Evolutionary conservation across 164 flowering plant species (phyloP).

Genomic region (Chimonanthus praecox): DNA sequence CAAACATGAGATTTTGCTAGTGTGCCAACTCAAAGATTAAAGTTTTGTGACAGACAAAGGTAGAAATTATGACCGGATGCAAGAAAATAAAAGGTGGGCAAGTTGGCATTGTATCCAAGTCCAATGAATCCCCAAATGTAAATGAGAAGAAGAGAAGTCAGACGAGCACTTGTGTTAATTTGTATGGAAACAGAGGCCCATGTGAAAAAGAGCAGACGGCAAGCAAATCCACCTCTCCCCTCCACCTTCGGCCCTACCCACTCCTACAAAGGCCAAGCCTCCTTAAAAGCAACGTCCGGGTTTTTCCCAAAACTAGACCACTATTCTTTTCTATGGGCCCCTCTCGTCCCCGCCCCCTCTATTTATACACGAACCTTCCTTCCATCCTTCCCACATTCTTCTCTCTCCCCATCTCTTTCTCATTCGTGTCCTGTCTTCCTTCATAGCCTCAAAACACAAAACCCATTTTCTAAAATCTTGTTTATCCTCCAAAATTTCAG

Average conservation of each 20-base stretch:
- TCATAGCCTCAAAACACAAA: background rate
- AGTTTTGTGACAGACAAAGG: too few species aligned
- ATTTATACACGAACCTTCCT: slow-evolving; percentile 32
- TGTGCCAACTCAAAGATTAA: too few species aligned
- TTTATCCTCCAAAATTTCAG: background rate
- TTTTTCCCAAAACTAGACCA: background rate
- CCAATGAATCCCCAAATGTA: too few species aligned
- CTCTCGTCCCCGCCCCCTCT: background rate
- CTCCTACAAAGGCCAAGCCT: background rate
- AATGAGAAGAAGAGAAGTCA: too few species aligned
- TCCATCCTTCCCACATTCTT: slow-evolving; percentile 13
- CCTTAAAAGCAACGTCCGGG: background rate
- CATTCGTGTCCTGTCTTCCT: slow-evolving; percentile 2
- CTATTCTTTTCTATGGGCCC: background rate
- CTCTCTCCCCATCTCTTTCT: slow-evolving; percentile 17
- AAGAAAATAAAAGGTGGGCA: too few species aligned
- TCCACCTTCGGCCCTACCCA: background rate
- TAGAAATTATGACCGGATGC: too few species aligned
- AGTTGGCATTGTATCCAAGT: too few species aligned
- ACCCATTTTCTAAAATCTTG: background rate
- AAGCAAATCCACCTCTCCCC: background rate
- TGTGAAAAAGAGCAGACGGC: background rate
- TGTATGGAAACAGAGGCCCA: too few species aligned
- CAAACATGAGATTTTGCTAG: too few species aligned
- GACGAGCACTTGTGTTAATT: too few species aligned